A percentile compares a stretch with the other conserved stretches of the same genome.
Conservation (phyloP, 306 rosid species). For the Potentilla sterilis region DNA sequence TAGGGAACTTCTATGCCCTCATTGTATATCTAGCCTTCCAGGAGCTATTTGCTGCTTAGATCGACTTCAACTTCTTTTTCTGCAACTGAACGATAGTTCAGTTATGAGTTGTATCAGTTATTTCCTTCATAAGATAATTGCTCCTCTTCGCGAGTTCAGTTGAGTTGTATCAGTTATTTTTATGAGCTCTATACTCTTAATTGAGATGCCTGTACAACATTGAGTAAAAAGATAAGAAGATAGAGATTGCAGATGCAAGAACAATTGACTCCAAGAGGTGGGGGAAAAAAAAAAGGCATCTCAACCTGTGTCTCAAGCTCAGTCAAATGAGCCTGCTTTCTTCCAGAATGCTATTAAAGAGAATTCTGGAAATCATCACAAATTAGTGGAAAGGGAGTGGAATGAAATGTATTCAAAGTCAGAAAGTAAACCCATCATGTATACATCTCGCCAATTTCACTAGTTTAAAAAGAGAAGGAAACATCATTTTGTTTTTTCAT, state of each 20-base stretch:
- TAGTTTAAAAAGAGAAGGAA: background rate
- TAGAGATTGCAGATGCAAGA: background rate
- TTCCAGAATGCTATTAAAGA: slow-evolving; percentile 95
- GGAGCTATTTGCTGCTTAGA: slow-evolving; percentile 23
- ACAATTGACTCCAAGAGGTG: background rate
- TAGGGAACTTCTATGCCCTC: slow-evolving; percentile 24
- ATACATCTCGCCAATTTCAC: background rate
- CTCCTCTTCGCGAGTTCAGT: background rate
- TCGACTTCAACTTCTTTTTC: slow-evolving; percentile 12
- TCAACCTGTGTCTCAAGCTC: slow-evolving; percentile 87
- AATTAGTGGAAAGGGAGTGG: slow-evolving; percentile 11
- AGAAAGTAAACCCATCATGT: too few relatives aligned
- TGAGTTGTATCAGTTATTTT: too few relatives aligned
- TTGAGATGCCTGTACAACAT: slow-evolving; percentile 61
- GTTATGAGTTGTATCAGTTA: background rate
- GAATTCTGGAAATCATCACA: slow-evolving; percentile 64
- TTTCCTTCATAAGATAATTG: background rate
- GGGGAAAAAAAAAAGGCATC: background rate
- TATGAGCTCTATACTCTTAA: slow-evolving; percentile 72
- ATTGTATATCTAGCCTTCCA: slow-evolving; percentile 19
- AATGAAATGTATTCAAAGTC: background rate
- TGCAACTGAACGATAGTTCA: background rate
- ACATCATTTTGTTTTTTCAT: background rate
- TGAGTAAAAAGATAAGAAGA: slow-evolving; percentile 21
- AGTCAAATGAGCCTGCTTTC: slow-evolving; percentile 95